Evolutionary conservation across 257 asterid genomes (phyloP), one percentile per base, ranked within the genome.

Genomic region (Solanum arcanum): DNA sequence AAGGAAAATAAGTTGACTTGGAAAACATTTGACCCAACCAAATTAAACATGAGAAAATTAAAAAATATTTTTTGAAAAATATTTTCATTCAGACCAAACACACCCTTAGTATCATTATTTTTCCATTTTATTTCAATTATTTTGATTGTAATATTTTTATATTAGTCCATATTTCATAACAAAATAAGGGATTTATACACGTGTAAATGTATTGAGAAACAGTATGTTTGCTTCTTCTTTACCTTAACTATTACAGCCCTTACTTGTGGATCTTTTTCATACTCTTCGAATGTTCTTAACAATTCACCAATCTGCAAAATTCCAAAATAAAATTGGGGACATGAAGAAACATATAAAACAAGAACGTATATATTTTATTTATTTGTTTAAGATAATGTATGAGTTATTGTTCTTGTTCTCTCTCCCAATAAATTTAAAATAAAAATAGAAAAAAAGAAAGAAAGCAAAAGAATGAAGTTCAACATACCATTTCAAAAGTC

Each of bases 401-500:
- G 41, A 37, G 7, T 37, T 37, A 14, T 44, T 44, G 47, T 44
- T 44, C 49, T 39, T 21, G 52, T 37, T 39, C 82, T 31, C 42
- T 70, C 12, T 70, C 42, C 37, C 20, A 12, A 27, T 12, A 25
- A 12, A 6, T 70, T 70, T 3, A 12, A 75, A 37, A 60, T 9
- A 9, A 21, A 20, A 3, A 76, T 7, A 44, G 11, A 76, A 13
- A 6, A 76, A 13, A 33, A 33, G 8, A 6, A 39, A 39, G 10
- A 76, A 42, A 76, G 23, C 3, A 41, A 31, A 41, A 76, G 7
- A 76, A 42, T 41, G 23, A 44, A 33, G 35, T 4, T 77, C 83
- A 44, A 42, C 23, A 21, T 86, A 86, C 88, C 88, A 86, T 86
- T 41, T 86, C 80, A 12, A 76, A 47, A 59, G 88, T 86, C 37